Evolutionary conservation across 2,329 filamentous ascomycete species (phyloP).

Genomic region (Claviceps africana): DNA sequence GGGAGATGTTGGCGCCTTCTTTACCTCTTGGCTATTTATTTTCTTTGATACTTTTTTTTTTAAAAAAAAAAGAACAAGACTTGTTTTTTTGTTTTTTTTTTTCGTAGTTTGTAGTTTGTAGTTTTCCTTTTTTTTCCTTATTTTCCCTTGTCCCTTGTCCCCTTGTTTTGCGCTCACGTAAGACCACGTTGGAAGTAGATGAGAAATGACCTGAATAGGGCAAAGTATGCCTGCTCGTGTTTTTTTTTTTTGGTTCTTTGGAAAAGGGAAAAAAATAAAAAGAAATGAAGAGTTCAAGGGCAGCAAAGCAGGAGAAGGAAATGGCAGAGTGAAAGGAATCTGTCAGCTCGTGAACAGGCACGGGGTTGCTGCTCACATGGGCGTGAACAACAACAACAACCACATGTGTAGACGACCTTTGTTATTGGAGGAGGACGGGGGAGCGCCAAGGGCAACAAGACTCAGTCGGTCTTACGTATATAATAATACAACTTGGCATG

Average conservation of each 20-base stretch:
- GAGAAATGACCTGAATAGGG: neutral
- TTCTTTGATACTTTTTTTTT: too few species aligned
- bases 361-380: neutral
- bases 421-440: neutral
- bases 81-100: too few species aligned
- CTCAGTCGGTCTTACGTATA: neutral
- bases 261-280: neutral
- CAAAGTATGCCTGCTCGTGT: neutral
- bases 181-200: too few species aligned
- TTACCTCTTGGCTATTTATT: neutral
- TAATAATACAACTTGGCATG: neutral
- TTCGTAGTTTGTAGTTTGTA: too few species aligned
- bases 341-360: neutral
- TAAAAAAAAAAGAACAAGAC: too few species aligned
- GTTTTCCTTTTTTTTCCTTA: too few species aligned
- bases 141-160: too few species aligned
- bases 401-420: neutral
- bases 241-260: too few species aligned
- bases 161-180: too few species aligned
- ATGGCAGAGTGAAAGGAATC: too few species aligned
- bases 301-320: too few species aligned
- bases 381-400: neutral
- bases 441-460: neutral
- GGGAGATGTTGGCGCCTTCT: neutral
- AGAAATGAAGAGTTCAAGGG: neutral